These are phyloP conservation scores for Ambrosia trifida DNA, from an alignment of 129 eudicot genomes.

Conservation along the genomic window DNA sequence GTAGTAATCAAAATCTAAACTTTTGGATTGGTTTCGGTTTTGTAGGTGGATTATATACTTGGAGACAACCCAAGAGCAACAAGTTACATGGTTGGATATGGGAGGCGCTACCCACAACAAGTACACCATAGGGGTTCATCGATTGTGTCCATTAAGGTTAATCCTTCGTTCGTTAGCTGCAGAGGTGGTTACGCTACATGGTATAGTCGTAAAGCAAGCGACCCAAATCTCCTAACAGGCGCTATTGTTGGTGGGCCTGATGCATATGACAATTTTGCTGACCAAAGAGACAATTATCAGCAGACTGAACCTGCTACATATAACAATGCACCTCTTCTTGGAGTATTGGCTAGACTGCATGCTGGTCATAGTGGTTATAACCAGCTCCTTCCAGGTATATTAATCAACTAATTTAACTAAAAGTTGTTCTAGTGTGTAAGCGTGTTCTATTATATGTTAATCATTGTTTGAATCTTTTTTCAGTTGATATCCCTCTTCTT, in stretches of 20 bases:
- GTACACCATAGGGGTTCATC: constrained; percentile 79
- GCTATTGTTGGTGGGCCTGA: constrained; percentile 46
- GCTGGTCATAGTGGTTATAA: constrained; percentile 80
- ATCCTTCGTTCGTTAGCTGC: constrained; percentile 56
- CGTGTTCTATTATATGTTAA: not conserved
- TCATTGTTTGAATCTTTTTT: not conserved
- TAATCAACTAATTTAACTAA: not conserved
- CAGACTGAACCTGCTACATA: constrained; percentile 98
- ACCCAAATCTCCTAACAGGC: constrained; percentile 44
- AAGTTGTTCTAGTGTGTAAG: not conserved
- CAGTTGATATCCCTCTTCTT: constrained; percentile 46
- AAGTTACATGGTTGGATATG: constrained; percentile 74
- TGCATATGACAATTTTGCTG: constrained; percentile 37
- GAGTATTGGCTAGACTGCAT: constrained; percentile 76
- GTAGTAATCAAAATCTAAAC: constrained; percentile 19
- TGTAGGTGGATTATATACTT: constrained; percentile 58
- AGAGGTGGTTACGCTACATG: constrained; percentile 59
- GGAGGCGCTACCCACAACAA: constrained; percentile 45
- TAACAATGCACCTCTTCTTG: constrained; percentile 93
- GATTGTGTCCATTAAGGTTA: constrained; percentile 47
- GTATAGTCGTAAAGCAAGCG: constrained; percentile 46
- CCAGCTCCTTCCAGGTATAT: constrained; percentile 84
- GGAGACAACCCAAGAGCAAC: constrained; percentile 60
- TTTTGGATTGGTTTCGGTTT: constrained; percentile 4
- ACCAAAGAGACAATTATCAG: constrained; percentile 43